Evolutionary conservation across 176 grass and related monocot species (phyloP).

Genomic region (Carex parvula): DNA sequence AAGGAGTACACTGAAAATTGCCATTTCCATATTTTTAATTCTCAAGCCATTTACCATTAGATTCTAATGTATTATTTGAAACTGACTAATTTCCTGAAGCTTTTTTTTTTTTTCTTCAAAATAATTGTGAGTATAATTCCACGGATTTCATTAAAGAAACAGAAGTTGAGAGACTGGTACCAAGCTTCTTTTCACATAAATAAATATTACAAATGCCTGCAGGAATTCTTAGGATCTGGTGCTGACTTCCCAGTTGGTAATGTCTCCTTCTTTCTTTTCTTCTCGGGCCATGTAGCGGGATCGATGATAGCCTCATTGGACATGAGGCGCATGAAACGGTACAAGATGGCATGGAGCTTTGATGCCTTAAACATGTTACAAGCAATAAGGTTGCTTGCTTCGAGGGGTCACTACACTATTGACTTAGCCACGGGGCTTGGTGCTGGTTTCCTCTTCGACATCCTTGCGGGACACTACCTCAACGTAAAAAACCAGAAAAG

Average conservation of each 20-base stretch:
- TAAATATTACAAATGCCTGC: not conserved
- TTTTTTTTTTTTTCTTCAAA: too few relatives aligned
- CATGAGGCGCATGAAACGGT: conserved; percentile 57
- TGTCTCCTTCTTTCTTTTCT: conserved; percentile 99
- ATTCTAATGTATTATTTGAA: not conserved
- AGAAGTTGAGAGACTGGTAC: too few relatives aligned
- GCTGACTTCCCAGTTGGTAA: conserved; percentile 93
- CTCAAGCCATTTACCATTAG: not conserved
- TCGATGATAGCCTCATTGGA: conserved; percentile 77
- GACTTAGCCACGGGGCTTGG: conserved; percentile 78
- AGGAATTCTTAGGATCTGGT: conserved; percentile 76
- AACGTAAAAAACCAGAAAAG: conserved; percentile 36
- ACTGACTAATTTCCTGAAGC: not conserved
- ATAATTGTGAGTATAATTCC: too few relatives aligned
- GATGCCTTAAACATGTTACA: conserved; percentile 73
- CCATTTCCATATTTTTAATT: not conserved
- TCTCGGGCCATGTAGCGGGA: conserved; percentile 73
- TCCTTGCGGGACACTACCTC: conserved; percentile 55
- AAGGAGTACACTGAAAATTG: not conserved
- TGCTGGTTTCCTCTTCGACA: conserved; percentile 70
- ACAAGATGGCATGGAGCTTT: conserved; percentile 51
- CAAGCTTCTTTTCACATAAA: not conserved
- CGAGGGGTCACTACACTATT: conserved; percentile 92
- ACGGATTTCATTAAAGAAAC: too few relatives aligned
- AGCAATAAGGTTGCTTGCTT: conserved; percentile 72